Conservation (phyloP, 768 basidiomycete genomes). For the Collybia mongolica region DNA sequence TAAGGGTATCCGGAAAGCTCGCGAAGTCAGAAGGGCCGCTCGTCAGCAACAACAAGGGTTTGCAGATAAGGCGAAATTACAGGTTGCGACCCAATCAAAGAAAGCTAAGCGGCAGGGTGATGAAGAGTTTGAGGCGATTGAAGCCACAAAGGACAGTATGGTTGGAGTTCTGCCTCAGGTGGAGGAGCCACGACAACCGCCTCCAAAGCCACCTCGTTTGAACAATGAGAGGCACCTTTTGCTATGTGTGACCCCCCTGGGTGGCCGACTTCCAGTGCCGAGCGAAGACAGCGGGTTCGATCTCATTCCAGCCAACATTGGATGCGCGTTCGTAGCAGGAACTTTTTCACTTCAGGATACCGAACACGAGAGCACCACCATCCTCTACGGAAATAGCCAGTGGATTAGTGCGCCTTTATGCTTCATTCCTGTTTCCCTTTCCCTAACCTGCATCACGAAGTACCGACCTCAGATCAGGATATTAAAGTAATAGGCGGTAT, state of each 20-base stretch:
- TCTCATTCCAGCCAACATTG: slow-evolving; percentile 32
- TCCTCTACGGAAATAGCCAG: slow-evolving; percentile 11
- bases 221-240: slow-evolving; percentile 42
- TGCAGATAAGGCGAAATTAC: slow-evolving; percentile 14
- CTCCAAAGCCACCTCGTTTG: too few species aligned
- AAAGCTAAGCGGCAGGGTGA: slow-evolving; percentile 10
- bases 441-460: too few species aligned
- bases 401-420: background rate
- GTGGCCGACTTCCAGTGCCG: slow-evolving; percentile 24
- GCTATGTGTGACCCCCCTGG: slow-evolving; percentile 46
- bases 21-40: slow-evolving; percentile 19
- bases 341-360: slow-evolving; percentile 36
- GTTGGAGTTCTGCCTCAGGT: background rate
- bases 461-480: too few species aligned
- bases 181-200: too few species aligned
- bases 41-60: slow-evolving; percentile 3
- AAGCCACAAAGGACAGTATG: slow-evolving; percentile 16
- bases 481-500: slow-evolving; percentile 54
- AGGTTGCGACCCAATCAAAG: slow-evolving; percentile 3
- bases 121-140: background rate
- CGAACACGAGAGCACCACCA: slow-evolving; percentile 9
- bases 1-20: slow-evolving; percentile 35
- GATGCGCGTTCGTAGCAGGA: slow-evolving; percentile 44
- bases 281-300: slow-evolving; percentile 41
- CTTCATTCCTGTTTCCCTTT: too few species aligned